Evolutionary conservation across 495 filamentous ascomycete species (phyloP).

Genomic region (Umbilicaria muhlenbergii): DNA sequence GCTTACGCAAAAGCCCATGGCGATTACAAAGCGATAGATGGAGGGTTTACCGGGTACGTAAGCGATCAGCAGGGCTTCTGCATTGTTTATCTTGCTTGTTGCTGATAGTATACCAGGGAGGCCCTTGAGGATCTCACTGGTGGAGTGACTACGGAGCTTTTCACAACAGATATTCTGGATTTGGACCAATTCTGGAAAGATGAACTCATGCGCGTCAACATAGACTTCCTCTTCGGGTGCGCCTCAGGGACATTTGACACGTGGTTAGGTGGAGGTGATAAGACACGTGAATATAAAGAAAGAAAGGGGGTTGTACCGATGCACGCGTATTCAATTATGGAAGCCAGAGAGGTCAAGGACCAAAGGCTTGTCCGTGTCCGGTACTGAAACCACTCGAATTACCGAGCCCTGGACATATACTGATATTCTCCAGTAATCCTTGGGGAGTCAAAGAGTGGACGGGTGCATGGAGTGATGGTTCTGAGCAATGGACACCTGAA

Average conservation of each 20-base stretch:
- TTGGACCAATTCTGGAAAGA: conserved; percentile 80
- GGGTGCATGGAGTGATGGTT: conserved; percentile 75
- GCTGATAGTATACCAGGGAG: conserved; percentile 34
- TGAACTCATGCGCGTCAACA: conserved; percentile 69
- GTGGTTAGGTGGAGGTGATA: conserved; percentile 32
- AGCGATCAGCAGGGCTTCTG: background rate
- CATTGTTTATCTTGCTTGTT: background rate
- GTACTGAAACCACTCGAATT: conserved; percentile 8
- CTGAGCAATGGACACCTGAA: conserved; percentile 80
- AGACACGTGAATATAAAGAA: conserved; percentile 17
- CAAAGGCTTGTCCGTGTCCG: conserved; percentile 58
- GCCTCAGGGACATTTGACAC: conserved; percentile 47
- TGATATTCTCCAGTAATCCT: conserved; percentile 41
- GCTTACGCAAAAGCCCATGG: conserved; percentile 94
- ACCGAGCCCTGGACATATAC: too few relatives aligned
- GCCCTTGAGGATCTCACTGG: conserved; percentile 89
- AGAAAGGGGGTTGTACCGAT: conserved; percentile 62
- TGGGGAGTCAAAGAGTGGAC: conserved; percentile 81
- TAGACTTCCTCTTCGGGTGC: conserved; percentile 80
- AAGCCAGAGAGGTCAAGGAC: conserved; percentile 61
- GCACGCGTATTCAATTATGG: conserved; percentile 87
- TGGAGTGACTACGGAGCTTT: conserved; percentile 70
- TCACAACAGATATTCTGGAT: conserved; percentile 71
- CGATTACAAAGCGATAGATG: conserved; percentile 69
- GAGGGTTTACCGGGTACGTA: conserved; percentile 57